Base-by-base conservation (phyloP, 2,329 filamentous ascomycete genomes). In the Botryotinia calthae region DNA sequence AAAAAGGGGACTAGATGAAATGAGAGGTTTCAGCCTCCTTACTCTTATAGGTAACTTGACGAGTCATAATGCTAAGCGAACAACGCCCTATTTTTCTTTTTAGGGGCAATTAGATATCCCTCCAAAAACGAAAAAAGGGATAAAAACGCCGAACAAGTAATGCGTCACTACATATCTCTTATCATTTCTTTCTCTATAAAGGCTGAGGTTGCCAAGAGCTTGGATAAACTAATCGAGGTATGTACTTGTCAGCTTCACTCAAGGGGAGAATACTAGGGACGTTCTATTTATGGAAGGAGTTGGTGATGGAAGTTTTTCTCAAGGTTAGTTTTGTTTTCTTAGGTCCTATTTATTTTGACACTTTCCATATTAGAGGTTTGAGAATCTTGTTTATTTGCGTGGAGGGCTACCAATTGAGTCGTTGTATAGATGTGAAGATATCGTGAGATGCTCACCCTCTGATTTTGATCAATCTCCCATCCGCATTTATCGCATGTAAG, bases 161-260 rank as follows among this genome's bases (percentile, higher is more conserved):
- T 14, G 28, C 62, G 28, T 25, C 40, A 31, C 44, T 48, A 65
- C 18, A 31, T 65, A 28, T 34, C 25, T 42, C 3, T 34, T 37
- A 8, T 51, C 20, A 2, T 25, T 8, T 34, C 12, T 12, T 48
- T 16, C 63, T 51, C 12, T 51, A n/a, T 4, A 44, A 51, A 51
- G 22, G 64, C 64, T 66, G 22, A 51, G 28, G 46, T 54, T n/a
- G 65, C 65, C 65, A 67, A 67, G 65, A 56, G 25, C 34, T 56
- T 51, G 16, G 48, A 31, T 18, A 37, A 54, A 66, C 8, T 66
- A n/a, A 6, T 25, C 9, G 16, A 66, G 46, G 46, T 40, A 54
- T 40, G 46, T 31, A 66, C 18, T 46, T 42, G n/a, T 46, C 18
- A 64, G 34, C 31, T 64, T 20, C 18, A 56, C 51, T 18, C 14